phyloP scores from a whole-genome alignment of 306 rosid genomes.

The Acacia melanoxylon region DNA sequence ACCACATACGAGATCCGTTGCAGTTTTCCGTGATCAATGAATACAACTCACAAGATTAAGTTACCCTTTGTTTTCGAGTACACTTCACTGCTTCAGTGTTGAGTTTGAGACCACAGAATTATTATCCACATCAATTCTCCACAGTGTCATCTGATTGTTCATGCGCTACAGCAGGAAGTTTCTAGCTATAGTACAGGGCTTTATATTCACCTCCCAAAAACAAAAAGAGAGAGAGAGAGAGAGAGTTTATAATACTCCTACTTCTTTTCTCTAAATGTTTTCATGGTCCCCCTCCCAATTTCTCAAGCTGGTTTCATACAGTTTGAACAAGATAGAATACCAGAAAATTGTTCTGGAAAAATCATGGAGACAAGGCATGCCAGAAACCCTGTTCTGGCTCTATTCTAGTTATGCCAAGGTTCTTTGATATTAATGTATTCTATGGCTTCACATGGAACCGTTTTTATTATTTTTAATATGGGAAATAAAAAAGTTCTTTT shows the following conservation, averaged over 20 bases:
- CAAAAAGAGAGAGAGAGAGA: too few relatives aligned
- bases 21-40: background rate
- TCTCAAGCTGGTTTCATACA: background rate
- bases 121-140: constrained; percentile 2
- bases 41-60: background rate
- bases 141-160: background rate
- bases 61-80: background rate
- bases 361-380: background rate
- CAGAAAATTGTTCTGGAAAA: constrained; percentile 7
- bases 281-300: background rate
- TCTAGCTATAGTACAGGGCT: background rate
- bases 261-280: too few relatives aligned
- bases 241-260: too few relatives aligned
- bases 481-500: background rate
- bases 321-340: background rate
- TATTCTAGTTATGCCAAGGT: constrained; percentile 1
- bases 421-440: background rate
- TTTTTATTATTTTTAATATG: background rate
- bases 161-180: background rate
- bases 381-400: background rate
- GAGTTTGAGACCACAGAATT: background rate
- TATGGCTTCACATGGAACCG: background rate
- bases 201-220: too few relatives aligned
- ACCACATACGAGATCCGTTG: background rate
- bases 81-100: background rate